phyloP scores from a whole-genome alignment of 192 early-diverging fungal species.

The Dissophora globulifera region DNA sequence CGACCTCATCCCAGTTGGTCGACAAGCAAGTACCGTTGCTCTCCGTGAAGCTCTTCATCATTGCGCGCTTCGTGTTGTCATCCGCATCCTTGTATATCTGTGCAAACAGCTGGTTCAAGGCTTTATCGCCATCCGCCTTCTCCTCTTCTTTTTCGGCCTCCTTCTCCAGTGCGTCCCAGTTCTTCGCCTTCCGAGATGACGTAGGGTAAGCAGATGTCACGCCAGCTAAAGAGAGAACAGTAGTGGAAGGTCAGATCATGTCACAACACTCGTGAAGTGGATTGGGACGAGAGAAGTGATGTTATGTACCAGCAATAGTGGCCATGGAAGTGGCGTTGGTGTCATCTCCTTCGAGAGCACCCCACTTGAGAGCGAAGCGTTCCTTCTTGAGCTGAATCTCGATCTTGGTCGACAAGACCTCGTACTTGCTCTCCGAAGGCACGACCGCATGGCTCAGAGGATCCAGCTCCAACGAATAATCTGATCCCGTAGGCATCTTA shows the following conservation, averaged over 20 bases:
- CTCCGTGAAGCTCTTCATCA: conserved; percentile 98
- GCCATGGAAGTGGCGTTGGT: conserved; percentile 51
- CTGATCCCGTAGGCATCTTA: conserved; percentile 85
- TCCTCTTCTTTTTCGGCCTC: conserved; percentile 82
- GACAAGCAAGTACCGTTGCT: conserved; percentile 93
- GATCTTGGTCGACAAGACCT: conserved; percentile 93
- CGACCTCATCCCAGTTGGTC: conserved; percentile 97
- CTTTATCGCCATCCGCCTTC: conserved; percentile 90
- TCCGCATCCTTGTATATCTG: conserved; percentile 91
- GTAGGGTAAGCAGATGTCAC: conserved; percentile 54
- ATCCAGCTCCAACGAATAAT: conserved; percentile 91
- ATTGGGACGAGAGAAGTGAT: no score
- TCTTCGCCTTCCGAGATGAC: conserved; percentile 66
- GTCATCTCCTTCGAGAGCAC: conserved; percentile 81
- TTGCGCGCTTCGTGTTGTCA: conserved; percentile 88
- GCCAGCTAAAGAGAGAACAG: neutral
- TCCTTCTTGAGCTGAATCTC: conserved; percentile 91
- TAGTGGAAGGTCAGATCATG: neutral
- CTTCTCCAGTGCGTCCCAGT: conserved; percentile 86
- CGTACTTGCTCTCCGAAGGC: conserved; percentile 74
- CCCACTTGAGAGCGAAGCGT: conserved; percentile 84
- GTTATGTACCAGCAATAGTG: conserved; percentile 55
- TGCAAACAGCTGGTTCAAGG: conserved; percentile 93
- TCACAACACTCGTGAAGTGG: no score
- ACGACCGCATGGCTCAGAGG: conserved; percentile 84